phyloP scores from a whole-genome alignment of 75 land plant species.

The Picea sitchensis region DNA sequence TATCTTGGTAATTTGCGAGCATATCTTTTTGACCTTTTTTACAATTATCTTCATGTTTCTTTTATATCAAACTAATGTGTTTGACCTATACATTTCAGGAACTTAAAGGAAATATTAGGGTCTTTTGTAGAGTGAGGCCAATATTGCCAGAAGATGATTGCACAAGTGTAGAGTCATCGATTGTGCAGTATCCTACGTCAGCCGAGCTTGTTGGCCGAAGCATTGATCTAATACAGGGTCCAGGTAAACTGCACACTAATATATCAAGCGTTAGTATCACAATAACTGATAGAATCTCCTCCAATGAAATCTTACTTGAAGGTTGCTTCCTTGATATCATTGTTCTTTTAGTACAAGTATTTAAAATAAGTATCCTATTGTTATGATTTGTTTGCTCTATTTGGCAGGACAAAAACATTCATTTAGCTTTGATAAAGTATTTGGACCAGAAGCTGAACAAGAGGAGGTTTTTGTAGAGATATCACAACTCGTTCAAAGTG shows the following conservation, averaged over 20 bases:
- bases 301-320: not conserved
- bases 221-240: conserved; percentile 31
- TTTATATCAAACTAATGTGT: not conserved
- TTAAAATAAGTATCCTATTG: not conserved
- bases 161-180: conserved; percentile 6
- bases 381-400: not conserved
- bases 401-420: conserved; percentile 31
- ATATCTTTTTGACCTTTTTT: not conserved
- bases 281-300: not conserved
- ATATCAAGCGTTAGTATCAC: not conserved
- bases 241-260: conserved; percentile 8
- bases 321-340: not conserved
- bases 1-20: conserved; percentile 29
- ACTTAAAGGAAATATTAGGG: conserved; percentile 34
- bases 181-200: conserved; percentile 21
- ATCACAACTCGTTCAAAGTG: conserved; percentile 38
- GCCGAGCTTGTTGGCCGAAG: conserved; percentile 18
- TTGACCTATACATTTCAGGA: conserved; percentile 17
- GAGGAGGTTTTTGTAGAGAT: conserved; percentile 27
- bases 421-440: conserved; percentile 31
- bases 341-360: not conserved
- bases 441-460: conserved; percentile 30
- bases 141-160: conserved; percentile 24
- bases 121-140: conserved; percentile 40
- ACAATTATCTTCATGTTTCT: not conserved